A percentile compares a stretch with the other conserved stretches of the same genome.
phyloP scores from a whole-genome alignment of 2,329 filamentous ascomycete species.

The Gaeumannomyces sp. region DNA sequence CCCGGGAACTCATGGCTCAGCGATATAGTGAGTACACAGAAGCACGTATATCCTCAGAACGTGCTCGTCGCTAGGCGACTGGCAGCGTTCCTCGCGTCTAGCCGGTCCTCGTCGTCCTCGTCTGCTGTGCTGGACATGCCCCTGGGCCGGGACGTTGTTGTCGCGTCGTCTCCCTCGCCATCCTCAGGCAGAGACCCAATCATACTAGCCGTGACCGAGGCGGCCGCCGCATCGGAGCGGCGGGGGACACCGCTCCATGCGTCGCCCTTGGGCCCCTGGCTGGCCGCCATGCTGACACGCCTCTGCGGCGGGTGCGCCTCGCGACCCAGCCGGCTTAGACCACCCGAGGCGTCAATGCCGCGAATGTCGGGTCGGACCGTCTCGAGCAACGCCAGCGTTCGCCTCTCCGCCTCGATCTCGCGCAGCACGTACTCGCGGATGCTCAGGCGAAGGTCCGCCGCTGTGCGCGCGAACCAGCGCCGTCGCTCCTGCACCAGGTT shows the following conservation, averaged over 20 bases:
- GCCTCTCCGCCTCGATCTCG: constrained; percentile 90
- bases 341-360: constrained; percentile 84
- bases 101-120: constrained; percentile 85
- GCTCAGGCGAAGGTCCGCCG: constrained; percentile 73
- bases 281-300: constrained; percentile 71
- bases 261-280: constrained; percentile 95
- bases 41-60: constrained; percentile 56
- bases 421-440: constrained; percentile 90
- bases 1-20: background rate
- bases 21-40: background rate
- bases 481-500: constrained; percentile 86
- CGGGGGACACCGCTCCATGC: constrained; percentile 94
- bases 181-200: constrained; percentile 48
- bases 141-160: constrained; percentile 23
- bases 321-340: constrained; percentile 80
- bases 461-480: constrained; percentile 83
- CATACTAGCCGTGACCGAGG: constrained; percentile 56
- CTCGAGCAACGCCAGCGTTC: constrained; percentile 88
- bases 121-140: constrained; percentile 56
- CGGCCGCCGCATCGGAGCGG: constrained; percentile 64
- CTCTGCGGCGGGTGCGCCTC: constrained; percentile 73
- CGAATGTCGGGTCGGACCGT: constrained; percentile 88
- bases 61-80: constrained; percentile 91
- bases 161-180: constrained; percentile 30
- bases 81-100: constrained; percentile 93